Percentiles rank a stretch among this genome's conserved stretches.
These are phyloP conservation scores for Neurospora sp. DNA, from an alignment of 2,329 filamentous ascomycete species.

Conservation along the genomic window DNA sequence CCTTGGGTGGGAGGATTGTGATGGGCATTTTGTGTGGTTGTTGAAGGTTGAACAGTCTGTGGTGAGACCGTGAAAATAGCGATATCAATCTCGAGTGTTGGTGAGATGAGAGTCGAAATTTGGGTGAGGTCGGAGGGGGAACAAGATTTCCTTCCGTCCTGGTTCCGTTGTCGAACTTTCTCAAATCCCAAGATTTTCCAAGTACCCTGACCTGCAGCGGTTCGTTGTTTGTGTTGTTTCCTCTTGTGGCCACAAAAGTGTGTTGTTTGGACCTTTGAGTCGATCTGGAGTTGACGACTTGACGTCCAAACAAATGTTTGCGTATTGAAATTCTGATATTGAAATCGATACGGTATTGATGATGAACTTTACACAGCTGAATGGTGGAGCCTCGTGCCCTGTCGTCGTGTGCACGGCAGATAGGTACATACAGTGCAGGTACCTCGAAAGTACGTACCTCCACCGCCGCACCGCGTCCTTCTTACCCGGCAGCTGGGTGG, in stretches of 20 bases:
- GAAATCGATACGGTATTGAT: neutral
- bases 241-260: neutral
- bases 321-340: neutral
- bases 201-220: neutral
- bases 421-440: neutral
- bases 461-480: neutral
- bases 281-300: neutral
- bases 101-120: neutral
- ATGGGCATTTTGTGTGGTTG: constrained; percentile 19
- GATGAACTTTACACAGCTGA: neutral
- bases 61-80: neutral
- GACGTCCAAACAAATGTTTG: neutral
- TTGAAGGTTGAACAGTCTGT: neutral
- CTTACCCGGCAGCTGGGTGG: neutral
- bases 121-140: neutral
- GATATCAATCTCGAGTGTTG: neutral
- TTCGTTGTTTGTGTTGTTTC: neutral
- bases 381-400: neutral
- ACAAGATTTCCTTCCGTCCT: neutral
- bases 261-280: neutral
- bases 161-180: neutral
- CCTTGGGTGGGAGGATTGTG: constrained; percentile 21
- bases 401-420: neutral
- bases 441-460: neutral
- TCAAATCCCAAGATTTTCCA: neutral